These are phyloP conservation scores for Candida ovalis DNA, from an alignment of 805 yeast species.

Conservation along the genomic window DNA sequence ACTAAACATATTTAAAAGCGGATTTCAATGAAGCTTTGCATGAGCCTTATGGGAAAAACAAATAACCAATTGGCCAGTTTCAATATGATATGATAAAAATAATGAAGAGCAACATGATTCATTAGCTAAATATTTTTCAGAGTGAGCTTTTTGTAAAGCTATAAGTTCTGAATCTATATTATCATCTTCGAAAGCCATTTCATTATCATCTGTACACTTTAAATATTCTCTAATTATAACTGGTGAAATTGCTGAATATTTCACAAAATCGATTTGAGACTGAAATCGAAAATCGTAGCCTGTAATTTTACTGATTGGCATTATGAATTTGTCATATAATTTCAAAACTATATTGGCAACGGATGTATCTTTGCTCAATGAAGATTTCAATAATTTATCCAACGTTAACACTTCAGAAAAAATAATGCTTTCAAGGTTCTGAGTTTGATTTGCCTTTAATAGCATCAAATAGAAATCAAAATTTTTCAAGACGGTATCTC, in stretches of 20 bases:
- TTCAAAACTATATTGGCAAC: conserved; percentile 19
- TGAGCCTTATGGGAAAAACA: conserved; percentile 31
- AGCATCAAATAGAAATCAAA: conserved; percentile 25
- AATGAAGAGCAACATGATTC: conserved; percentile 26
- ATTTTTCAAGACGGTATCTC: conserved; percentile 21
- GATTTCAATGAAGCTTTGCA: conserved; percentile 1
- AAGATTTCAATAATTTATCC: conserved; percentile 20
- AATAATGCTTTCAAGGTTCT: conserved; percentile 24
- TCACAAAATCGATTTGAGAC: conserved; percentile 13
- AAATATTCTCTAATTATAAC: conserved; percentile 19
- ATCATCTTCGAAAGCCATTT: conserved; percentile 17
- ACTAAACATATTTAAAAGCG: neutral
- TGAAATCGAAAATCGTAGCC: conserved; percentile 28
- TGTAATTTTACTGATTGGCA: conserved; percentile 27
- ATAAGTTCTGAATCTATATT: conserved; percentile 22
- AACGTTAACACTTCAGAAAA: conserved; percentile 19
- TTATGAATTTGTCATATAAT: conserved; percentile 27
- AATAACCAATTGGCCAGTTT: conserved; percentile 25
- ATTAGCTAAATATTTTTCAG: conserved; percentile 4
- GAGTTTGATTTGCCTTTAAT: conserved; percentile 21
- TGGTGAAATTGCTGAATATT: conserved; percentile 6
- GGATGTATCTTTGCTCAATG: conserved; percentile 20
- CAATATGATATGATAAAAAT: conserved; percentile 24
- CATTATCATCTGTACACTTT: conserved; percentile 20
- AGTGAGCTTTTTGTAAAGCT: conserved; percentile 20